Evolutionary conservation across 371 early-diverging fungal genomes (phyloP).

Genomic region (Lichtheimia corymbifera): DNA sequence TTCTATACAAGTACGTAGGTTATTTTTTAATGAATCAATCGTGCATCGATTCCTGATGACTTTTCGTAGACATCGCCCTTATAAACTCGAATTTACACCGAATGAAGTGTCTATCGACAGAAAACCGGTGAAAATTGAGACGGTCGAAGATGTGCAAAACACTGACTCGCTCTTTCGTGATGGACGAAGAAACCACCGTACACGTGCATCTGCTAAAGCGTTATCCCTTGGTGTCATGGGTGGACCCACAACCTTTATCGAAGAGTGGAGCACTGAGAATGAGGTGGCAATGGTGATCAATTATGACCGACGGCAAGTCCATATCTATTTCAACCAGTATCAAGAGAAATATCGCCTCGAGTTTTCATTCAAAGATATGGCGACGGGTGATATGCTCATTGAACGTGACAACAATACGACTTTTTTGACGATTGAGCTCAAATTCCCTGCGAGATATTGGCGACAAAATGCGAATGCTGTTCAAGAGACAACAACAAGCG

Average conservation of each 20-base stretch:
- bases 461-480: slow-evolving; percentile 7
- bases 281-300: slow-evolving; percentile 16
- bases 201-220: not conserved
- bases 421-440: slow-evolving; percentile 32
- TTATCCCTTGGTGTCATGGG: slow-evolving; percentile 20
- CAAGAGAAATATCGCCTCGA: slow-evolving; percentile 31
- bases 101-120: slow-evolving; percentile 18
- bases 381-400: slow-evolving; percentile 21
- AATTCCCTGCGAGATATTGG: slow-evolving; percentile 36
- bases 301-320: slow-evolving; percentile 26
- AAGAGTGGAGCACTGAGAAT: slow-evolving; percentile 14
- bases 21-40: not conserved
- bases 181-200: not conserved
- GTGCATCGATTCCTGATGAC: not conserved
- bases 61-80: slow-evolving; percentile 5
- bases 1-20: slow-evolving; percentile 12
- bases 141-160: slow-evolving; percentile 1
- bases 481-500: not conserved
- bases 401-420: slow-evolving; percentile 18
- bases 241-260: slow-evolving; percentile 19
- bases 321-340: slow-evolving; percentile 31
- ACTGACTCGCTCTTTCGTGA: slow-evolving; percentile 3
- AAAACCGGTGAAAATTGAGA: slow-evolving; percentile 11
- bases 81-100: slow-evolving; percentile 6
- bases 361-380: slow-evolving; percentile 32